A percentile compares a stretch with the other conserved stretches of the same genome.
Evolutionary conservation across 2,329 filamentous ascomycete genomes (phyloP).

Genomic region (Dactylella cylindrospora): DNA sequence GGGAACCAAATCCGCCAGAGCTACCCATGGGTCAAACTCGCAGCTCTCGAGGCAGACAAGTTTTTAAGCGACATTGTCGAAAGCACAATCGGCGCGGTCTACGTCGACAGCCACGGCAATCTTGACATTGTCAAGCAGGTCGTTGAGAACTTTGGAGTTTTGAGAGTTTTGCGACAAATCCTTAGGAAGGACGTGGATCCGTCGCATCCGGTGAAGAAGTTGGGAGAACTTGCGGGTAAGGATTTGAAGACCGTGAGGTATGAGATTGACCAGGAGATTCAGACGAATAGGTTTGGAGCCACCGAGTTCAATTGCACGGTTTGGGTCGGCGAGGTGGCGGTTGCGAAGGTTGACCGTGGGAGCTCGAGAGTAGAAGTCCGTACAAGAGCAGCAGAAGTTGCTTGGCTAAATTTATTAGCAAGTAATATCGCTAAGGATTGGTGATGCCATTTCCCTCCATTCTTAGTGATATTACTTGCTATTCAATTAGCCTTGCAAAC

Average conservation of each 20-base stretch:
- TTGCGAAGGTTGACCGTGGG: conserved; percentile 57
- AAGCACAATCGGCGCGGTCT: conserved; percentile 76
- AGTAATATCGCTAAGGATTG: no score
- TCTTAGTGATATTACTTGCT: no score
- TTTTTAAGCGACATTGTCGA: conserved; percentile 84
- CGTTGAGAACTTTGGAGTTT: conserved; percentile 65
- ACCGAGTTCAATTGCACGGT: conserved; percentile 56
- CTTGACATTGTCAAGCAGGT: conserved; percentile 63
- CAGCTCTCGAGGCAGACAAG: conserved; percentile 68
- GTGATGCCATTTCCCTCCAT: no score
- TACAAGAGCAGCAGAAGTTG: conserved; percentile 60
- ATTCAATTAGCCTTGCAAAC: no score
- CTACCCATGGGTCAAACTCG: conserved; percentile 78
- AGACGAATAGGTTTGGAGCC: conserved; percentile 42
- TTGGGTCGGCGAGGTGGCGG: conserved; percentile 55
- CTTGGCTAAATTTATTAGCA: no score
- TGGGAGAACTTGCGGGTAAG: conserved; percentile 62
- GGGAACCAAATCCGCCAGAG: no score
- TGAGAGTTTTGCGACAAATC: conserved; percentile 64
- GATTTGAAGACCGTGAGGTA: conserved; percentile 46
- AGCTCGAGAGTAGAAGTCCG: conserved; percentile 59
- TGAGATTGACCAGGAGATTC: conserved; percentile 20
- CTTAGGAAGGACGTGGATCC: conserved; percentile 62
- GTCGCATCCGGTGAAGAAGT: conserved; percentile 55
- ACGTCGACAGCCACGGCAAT: conserved; percentile 70